Percentiles rank a stretch among this genome's conserved stretches.
phyloP scores from a whole-genome alignment of 495 filamentous ascomycete species.

The Annulohypoxylon nitens region DNA sequence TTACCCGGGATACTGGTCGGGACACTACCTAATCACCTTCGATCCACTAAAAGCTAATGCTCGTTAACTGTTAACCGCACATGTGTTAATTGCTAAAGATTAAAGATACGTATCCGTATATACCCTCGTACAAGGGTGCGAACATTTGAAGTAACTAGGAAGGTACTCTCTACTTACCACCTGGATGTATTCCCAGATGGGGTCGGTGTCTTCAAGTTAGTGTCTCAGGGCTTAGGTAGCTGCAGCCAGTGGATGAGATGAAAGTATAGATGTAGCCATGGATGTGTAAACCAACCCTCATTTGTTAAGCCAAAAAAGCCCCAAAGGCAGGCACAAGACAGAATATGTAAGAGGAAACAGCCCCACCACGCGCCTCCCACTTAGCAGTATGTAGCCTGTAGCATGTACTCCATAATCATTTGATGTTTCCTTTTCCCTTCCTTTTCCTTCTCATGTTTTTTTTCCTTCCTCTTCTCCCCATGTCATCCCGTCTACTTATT shows the following conservation, averaged over 20 bases:
- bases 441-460: slow-evolving; percentile 3
- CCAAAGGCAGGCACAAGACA: slow-evolving; percentile 9
- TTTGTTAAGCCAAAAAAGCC: neutral
- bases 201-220: slow-evolving; percentile 15
- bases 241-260: too few species aligned
- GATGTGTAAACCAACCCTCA: neutral
- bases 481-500: neutral
- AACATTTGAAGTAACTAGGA: neutral
- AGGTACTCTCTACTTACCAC: neutral
- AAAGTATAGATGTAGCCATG: neutral
- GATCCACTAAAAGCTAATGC: slow-evolving; percentile 1
- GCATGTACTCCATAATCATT: neutral
- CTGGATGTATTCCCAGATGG: neutral
- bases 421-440: neutral
- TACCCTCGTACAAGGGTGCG: neutral
- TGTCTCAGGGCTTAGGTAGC: slow-evolving; percentile 2
- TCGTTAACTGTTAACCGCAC: neutral
- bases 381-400: too few species aligned
- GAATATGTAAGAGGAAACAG: neutral
- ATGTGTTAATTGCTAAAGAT: slow-evolving; percentile 16
- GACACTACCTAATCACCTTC: slow-evolving; percentile 10
- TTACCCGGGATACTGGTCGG: slow-evolving; percentile 36
- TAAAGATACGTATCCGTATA: neutral
- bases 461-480: neutral
- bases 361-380: slow-evolving; percentile 8